Evolutionary conservation across 1,139 yeast genomes (phyloP).

Genomic region (Protomyces lactucae-debilis): DNA sequence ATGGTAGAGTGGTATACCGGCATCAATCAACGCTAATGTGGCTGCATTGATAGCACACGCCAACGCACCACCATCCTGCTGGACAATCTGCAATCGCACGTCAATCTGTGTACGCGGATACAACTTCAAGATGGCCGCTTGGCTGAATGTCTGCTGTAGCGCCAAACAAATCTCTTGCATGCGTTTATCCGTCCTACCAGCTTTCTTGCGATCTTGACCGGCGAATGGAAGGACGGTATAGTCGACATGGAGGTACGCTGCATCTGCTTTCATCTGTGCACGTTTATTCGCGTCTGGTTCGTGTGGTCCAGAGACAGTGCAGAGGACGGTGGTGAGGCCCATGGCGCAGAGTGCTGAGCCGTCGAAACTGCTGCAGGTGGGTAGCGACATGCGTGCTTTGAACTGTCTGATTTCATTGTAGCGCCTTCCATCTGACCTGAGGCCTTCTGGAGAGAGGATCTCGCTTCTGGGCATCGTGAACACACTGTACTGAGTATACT

Average conservation of each 20-base stretch:
- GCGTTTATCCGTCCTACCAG: constrained; percentile 57
- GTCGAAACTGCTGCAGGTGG: constrained; percentile 66
- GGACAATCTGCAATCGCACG: constrained; percentile 67
- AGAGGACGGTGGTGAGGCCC: constrained; percentile 85
- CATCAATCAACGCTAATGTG: constrained; percentile 85
- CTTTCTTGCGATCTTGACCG: constrained; percentile 56
- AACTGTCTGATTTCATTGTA: constrained; percentile 88
- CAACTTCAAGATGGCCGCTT: constrained; percentile 66
- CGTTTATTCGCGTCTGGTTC: constrained; percentile 54
- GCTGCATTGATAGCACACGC: constrained; percentile 81
- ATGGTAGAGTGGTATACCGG: constrained; percentile 92
- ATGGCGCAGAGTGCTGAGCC: constrained; percentile 91
- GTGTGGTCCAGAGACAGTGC: constrained; percentile 83
- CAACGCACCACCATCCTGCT: constrained; percentile 81
- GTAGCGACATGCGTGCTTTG: constrained; percentile 76
- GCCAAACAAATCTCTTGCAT: constrained; percentile 71
- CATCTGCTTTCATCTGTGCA: constrained; percentile 37
- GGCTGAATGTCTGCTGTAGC: constrained; percentile 72
- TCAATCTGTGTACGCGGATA: constrained; percentile 80
- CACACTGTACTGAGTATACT: not conserved
- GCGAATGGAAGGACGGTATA: constrained; percentile 77
- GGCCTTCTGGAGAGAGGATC: constrained; percentile 88
- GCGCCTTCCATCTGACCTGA: constrained; percentile 81
- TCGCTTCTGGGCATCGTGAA: constrained; percentile 42
- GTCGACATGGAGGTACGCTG: constrained; percentile 60